Evolutionary conservation across 1,139 yeast species (phyloP).

Genomic region (Geotrichum fermentans): DNA sequence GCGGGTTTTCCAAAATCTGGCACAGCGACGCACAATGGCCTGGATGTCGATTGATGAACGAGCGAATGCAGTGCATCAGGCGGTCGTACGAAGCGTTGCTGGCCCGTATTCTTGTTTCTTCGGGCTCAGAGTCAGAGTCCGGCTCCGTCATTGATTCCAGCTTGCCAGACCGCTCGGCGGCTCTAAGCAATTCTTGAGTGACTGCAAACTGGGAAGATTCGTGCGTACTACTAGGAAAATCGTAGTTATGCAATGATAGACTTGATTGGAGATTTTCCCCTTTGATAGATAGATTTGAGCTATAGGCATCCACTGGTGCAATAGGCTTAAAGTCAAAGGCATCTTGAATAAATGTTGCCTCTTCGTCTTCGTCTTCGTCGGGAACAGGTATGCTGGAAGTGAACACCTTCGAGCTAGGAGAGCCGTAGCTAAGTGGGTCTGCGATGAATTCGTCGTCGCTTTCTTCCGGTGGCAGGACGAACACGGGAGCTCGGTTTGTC

Average conservation of each 20-base stretch:
- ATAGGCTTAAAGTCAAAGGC: no score
- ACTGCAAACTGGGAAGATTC: neutral
- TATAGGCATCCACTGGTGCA: no score
- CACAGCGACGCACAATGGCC: constrained; percentile 2
- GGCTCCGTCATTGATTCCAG: neutral
- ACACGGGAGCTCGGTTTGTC: neutral
- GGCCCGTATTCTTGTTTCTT: constrained; percentile 1
- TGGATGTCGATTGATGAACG: neutral
- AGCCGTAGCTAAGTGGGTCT: neutral
- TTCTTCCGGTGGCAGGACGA: neutral
- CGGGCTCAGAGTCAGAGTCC: constrained; percentile 1
- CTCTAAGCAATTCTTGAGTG: neutral
- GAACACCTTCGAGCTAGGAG: neutral
- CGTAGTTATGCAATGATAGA: no score
- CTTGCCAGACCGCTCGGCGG: neutral
- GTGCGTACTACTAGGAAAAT: no score
- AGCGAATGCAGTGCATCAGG: constrained; percentile 4
- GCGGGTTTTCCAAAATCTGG: neutral
- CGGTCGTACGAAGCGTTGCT: constrained; percentile 7
- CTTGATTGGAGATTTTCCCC: no score
- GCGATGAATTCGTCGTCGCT: neutral
- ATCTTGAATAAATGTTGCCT: no score
- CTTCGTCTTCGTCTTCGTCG: no score
- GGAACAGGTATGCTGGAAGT: neutral
- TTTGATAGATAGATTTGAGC: no score